Base-by-base conservation (phyloP, 805 yeast genomes). In the Tanozyma kutaoensis region DNA sequence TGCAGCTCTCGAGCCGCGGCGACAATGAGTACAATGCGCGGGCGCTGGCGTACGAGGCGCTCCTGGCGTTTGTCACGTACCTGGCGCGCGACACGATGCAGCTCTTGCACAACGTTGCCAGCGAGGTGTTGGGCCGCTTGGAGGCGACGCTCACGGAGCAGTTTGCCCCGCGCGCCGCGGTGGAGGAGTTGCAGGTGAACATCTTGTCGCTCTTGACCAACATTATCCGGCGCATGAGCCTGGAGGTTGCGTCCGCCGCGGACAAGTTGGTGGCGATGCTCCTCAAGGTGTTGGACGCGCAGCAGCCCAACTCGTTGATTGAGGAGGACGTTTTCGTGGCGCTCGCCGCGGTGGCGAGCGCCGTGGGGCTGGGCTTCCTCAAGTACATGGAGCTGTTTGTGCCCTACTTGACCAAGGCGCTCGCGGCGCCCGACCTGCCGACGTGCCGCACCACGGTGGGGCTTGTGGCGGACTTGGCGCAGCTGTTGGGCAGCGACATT, bases 261-360 rank as follows among this genome's bases (percentile, higher is more conserved):
- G 95, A 88, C 50, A 69, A 65, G 46, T 64, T 91, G 47, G 86
- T 88, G 96, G 71, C 72, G 26, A 60, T 84, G 49, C 76, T 88
- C 44, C 58, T 86, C 45, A 75, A 71, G 44, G 59, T 91, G 43
- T 61, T 91, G 46, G 54, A 46, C 15, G 36, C 42, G 4, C 69
- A 64, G 40, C 68, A 72, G 45, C 72, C 76, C 26, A 76, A 76
- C 51, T 7, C 7, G 17, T 56, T 84, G 27, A 75, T 88, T 29
- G 98, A 91, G 51, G 98, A 91, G 55, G 98, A 91, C 50, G 73
- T 91, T 7, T 81, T 85, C 50, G 81, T 84, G 46, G 93, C 95
- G 11, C 72, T 91, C 37, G 78, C 95, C 20, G 81, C 97, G 0
- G 68, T 91, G 33, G 91, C 97, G 3, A 67, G 79, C 23, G 78